These are phyloP conservation scores for Neurospora intermedia DNA, from an alignment of 495 filamentous ascomycete species.

Conservation along the genomic window DNA sequence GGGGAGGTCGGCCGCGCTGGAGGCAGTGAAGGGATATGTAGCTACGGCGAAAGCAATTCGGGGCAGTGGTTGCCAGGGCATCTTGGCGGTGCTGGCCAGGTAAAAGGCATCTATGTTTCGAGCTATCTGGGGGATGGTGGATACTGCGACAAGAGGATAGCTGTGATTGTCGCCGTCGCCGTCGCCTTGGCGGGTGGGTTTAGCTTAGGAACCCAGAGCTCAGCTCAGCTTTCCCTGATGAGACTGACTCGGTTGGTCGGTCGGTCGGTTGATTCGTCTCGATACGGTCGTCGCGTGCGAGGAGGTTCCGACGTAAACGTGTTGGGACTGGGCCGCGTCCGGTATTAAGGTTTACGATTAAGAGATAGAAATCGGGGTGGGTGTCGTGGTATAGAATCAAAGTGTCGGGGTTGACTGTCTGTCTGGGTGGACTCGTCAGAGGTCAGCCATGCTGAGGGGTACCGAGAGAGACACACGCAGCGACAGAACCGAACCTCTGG, in stretches of 20 bases:
- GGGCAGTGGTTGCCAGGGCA: slow-evolving; percentile 96
- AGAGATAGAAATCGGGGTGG: not conserved
- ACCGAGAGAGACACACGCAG: not conserved
- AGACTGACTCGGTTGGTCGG: not conserved
- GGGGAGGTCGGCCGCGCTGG: slow-evolving; percentile 82
- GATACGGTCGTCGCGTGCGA: not conserved
- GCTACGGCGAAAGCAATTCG: slow-evolving; percentile 97
- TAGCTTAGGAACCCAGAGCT: not conserved
- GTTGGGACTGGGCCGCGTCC: not conserved
- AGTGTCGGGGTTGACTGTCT: not conserved
- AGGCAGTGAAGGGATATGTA: slow-evolving; percentile 81
- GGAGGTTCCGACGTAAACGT: not conserved
- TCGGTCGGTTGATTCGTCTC: not conserved
- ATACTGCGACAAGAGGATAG: not conserved
- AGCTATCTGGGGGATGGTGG: not conserved
- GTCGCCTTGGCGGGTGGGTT: not conserved
- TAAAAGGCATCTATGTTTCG: slow-evolving; percentile 18
- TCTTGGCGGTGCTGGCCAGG: slow-evolving; percentile 28
- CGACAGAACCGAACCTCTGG: not conserved
- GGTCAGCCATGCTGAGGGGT: not conserved
- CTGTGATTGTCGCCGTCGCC: not conserved
- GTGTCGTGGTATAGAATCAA: not conserved
- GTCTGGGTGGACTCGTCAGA: not conserved
- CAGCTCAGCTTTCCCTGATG: not conserved
- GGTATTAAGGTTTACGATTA: not conserved